Evolutionary conservation across 2,329 filamentous ascomycete genomes (phyloP).

Genomic region (Apiospora sp.): DNA sequence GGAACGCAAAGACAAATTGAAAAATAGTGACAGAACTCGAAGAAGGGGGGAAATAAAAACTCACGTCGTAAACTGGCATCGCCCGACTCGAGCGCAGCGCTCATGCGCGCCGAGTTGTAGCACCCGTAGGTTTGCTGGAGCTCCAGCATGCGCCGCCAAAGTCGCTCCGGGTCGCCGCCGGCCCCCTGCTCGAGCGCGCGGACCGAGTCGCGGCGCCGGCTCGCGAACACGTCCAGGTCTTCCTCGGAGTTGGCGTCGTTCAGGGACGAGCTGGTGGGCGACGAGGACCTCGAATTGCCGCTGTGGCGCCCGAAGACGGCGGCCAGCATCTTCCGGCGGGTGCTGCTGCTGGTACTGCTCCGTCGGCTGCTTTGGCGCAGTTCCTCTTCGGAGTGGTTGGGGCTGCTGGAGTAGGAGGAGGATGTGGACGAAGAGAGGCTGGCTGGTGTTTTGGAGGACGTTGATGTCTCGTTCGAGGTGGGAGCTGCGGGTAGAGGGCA

Average conservation of each 20-base stretch:
- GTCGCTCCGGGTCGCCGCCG: conserved; percentile 48
- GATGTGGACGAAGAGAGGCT: conserved; percentile 16
- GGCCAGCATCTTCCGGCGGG: not conserved
- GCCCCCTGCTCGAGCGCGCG: conserved; percentile 44
- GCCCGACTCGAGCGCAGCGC: conserved; percentile 53
- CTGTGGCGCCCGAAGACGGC: not conserved
- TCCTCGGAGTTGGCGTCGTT: conserved; percentile 15
- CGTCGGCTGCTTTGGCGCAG: too few relatives aligned
- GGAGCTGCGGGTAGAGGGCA: conserved; percentile 35
- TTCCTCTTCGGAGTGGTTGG: not conserved
- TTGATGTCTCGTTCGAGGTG: conserved; percentile 14
- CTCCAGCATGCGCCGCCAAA: conserved; percentile 59
- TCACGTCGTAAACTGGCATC: conserved; percentile 54
- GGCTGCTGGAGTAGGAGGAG: not conserved
- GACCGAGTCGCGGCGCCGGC: conserved; percentile 37
- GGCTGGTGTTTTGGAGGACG: conserved; percentile 24
- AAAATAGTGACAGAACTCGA: not conserved
- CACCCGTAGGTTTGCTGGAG: conserved; percentile 56
- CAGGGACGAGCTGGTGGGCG: conserved; percentile 20
- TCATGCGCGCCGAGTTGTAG: conserved; percentile 58
- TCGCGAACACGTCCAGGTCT: not conserved
- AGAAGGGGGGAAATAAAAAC: conserved; percentile 33
- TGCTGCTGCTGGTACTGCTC: not conserved
- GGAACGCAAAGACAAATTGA: too few relatives aligned
- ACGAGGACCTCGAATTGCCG: not conserved